These are phyloP conservation scores for Acidiella bohemica DNA, from an alignment of 495 filamentous ascomycete genomes.

Conservation along the genomic window DNA sequence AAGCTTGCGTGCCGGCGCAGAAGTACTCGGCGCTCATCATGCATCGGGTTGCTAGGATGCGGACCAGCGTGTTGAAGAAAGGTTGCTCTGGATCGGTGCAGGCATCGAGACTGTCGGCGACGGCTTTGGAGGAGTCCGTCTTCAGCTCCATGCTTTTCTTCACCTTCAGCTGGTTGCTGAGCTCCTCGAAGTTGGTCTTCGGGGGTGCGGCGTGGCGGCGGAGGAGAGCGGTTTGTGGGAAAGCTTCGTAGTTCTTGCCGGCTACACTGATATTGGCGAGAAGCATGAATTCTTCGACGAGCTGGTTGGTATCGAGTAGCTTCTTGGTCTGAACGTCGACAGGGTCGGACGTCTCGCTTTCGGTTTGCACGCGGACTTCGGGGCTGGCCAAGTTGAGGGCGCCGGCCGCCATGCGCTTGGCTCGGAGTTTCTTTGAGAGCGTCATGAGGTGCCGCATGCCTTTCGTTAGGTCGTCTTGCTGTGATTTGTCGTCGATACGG, in stretches of 20 bases:
- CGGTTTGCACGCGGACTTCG: conserved; percentile 85
- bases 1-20: conserved; percentile 78
- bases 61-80: conserved; percentile 96
- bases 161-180: conserved; percentile 73
- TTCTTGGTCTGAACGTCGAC: conserved; percentile 92
- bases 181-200: conserved; percentile 88
- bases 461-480: conserved; percentile 74
- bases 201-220: conserved; percentile 85
- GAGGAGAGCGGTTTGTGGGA: conserved; percentile 88
- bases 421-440: conserved; percentile 85
- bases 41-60: conserved; percentile 93
- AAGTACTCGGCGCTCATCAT: conserved; percentile 99
- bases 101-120: conserved; percentile 77
- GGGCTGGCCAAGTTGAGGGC: conserved; percentile 89
- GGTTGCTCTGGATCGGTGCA: conserved; percentile 74
- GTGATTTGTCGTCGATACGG: conserved; percentile 74
- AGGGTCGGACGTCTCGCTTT: conserved; percentile 89
- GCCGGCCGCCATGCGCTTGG: conserved; percentile 91
- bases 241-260: conserved; percentile 69
- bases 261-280: conserved; percentile 94
- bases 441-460: conserved; percentile 79
- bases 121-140: conserved; percentile 72
- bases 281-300: conserved; percentile 98
- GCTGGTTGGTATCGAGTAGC: conserved; percentile 86
- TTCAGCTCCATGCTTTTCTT: conserved; percentile 66